A percentile compares a stretch with the other conserved stretches of the same genome.
Conservation (phyloP, 192 early-diverging fungal genomes). For the Gamsiella multidivaricata region DNA sequence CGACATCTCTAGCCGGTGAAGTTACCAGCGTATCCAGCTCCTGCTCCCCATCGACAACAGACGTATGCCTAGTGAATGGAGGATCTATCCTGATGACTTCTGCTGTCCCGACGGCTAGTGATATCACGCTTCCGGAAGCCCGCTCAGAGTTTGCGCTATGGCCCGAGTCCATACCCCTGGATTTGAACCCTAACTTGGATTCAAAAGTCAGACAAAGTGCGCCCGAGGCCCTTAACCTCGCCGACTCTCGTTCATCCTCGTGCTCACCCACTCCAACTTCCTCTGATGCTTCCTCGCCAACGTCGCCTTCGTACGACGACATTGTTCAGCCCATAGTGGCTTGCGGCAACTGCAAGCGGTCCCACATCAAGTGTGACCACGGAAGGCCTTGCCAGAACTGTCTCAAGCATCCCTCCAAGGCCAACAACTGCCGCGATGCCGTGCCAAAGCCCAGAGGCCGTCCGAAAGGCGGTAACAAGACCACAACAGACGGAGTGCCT, state of each 20-base stretch:
- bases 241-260: slow-evolving; percentile 1
- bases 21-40: neutral
- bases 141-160: no score
- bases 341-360: slow-evolving; percentile 42
- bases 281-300: slow-evolving; percentile 9
- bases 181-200: neutral
- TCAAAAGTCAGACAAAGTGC: neutral
- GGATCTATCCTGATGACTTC: neutral
- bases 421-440: slow-evolving; percentile 28
- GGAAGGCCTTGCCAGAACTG: slow-evolving; percentile 47
- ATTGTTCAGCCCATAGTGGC: slow-evolving; percentile 28
- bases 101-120: neutral
- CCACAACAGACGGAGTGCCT: neutral
- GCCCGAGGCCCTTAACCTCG: no score
- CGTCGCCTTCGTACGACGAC: slow-evolving; percentile 32
- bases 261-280: slow-evolving; percentile 19
- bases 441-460: slow-evolving; percentile 50
- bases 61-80: neutral
- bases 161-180: neutral
- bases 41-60: neutral
- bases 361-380: slow-evolving; percentile 50
- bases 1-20: neutral
- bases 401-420: slow-evolving; percentile 39
- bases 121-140: no score
- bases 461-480: slow-evolving; percentile 42